Base-by-base conservation (phyloP, 176 grass and related monocot species). In the Musa itinerans region DNA sequence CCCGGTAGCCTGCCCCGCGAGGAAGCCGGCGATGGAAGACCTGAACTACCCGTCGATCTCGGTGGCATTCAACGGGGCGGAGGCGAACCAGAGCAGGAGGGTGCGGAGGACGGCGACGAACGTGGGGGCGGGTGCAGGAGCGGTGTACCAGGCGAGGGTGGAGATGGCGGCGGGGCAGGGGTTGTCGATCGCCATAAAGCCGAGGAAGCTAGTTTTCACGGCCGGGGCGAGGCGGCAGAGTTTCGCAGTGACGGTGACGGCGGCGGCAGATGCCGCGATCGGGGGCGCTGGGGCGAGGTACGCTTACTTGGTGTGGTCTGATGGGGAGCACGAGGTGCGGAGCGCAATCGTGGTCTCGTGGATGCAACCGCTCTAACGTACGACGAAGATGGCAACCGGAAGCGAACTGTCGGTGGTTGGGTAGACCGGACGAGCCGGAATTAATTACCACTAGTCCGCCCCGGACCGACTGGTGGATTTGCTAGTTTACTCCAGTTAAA, bases 21-120 rank as follows among this genome's bases (percentile, higher is more conserved):
- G 71, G 69, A 86, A 53, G 51, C 78, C 81, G 0, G 84, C 86
- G 63, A 86, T 82, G 8, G 84, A 86, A 20, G 85, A 97, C 79
- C 83, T 97, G 65, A 97, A 97, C 82, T 97, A 97, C 79, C 94
- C 94, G 27, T 98, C 94, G 6, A 93, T 98, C 76, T 98, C 94
- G 10, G 82, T 98, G 73, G 86, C 81, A 78, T 84, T 98, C 74
- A 81, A 84, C 63, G 82, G 82, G 14, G 75, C 25, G 49, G 25
- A 65, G 2, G 0, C 68, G 17, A 93, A 85, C 86, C 73, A 75
- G 78, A 89, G 79, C 23, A 78, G 53, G 84, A 98, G 84, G 29
- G 90, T 93, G 49, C 10, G 84, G 49, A 83, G 94, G 56, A 91
- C 77, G 11, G 82, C 53, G 25, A 93, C 90, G 24, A 98, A 98